These are phyloP conservation scores for Apiospora sp. DNA, from an alignment of 2,329 filamentous ascomycete genomes.

Conservation along the genomic window DNA sequence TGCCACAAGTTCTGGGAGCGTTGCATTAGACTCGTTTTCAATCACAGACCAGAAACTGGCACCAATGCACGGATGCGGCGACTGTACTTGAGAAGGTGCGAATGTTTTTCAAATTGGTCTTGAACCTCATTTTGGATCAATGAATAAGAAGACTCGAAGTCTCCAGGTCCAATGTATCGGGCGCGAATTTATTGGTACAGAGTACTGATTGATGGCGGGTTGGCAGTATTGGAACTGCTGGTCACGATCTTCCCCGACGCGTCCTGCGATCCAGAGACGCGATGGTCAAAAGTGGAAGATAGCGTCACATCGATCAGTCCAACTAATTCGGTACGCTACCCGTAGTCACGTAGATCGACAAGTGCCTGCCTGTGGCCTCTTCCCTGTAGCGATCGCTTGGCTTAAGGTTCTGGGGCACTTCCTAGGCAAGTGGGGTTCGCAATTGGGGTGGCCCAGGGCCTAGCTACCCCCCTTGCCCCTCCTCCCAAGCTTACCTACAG, in stretches of 20 bases:
- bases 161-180: constrained; percentile 16
- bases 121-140: constrained; percentile 65
- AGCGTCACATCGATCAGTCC: constrained; percentile 8
- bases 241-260: not conserved
- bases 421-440: not conserved
- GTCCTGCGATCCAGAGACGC: constrained; percentile 27
- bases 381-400: constrained; percentile 16
- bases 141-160: constrained; percentile 27
- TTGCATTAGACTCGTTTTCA: not conserved
- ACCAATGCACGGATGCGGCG: not conserved
- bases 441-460: not conserved
- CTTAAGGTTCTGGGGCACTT: not conserved
- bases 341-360: not conserved
- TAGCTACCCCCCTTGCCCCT: not conserved
- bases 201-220: not conserved
- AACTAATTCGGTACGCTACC: constrained; percentile 10
- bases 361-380: not conserved
- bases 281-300: not conserved
- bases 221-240: not conserved
- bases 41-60: not conserved
- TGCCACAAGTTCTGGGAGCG: constrained; percentile 65
- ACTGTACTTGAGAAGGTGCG: constrained; percentile 69
- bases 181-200: constrained; percentile 21
- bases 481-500: not conserved
- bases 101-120: constrained; percentile 71